Percentiles rank a stretch among this genome's conserved stretches.
These are phyloP conservation scores for Sclerospora graminicola DNA, from an alignment of 352 stramenopile genomes.

Conservation along the genomic window DNA sequence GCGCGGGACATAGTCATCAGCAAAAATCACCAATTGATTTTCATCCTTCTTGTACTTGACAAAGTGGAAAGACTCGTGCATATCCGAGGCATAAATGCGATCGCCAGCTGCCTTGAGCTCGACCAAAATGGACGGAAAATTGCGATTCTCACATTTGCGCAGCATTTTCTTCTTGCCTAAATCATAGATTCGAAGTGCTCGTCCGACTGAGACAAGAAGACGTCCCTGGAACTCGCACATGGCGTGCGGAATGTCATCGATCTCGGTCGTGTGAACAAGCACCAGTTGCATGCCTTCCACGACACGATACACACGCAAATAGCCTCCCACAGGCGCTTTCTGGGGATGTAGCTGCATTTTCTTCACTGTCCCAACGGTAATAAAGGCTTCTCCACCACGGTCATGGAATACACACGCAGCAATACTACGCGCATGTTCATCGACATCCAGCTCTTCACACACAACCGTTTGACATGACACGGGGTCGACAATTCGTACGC, in stretches of 20 bases:
- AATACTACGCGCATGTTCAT: conserved; percentile 92
- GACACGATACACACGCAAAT: conserved; percentile 90
- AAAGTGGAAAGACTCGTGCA: conserved; percentile 94
- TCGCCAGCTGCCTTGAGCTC: conserved; percentile 91
- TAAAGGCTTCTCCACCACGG: conserved; percentile 92
- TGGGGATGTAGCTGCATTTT: conserved; percentile 91
- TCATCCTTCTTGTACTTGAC: conserved; percentile 96
- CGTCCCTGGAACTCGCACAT: conserved; percentile 97
- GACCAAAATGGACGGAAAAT: conserved; percentile 89
- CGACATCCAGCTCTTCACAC: conserved; percentile 88
- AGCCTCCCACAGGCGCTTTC: conserved; percentile 44
- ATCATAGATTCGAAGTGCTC: conserved; percentile 95
- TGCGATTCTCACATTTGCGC: conserved; percentile 96
- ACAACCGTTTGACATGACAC: conserved; percentile 75
- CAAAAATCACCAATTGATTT: conserved; percentile 95
- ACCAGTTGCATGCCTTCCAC: conserved; percentile 89
- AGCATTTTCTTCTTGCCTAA: conserved; percentile 98
- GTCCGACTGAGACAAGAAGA: conserved; percentile 96
- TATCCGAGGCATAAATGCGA: conserved; percentile 93
- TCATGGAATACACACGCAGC: conserved; percentile 92
- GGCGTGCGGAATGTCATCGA: conserved; percentile 93
- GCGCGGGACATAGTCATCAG: conserved; percentile 88
- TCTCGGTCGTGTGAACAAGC: conserved; percentile 93
- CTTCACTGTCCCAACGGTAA: conserved; percentile 95
- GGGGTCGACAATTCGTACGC: conserved; percentile 95